These are phyloP conservation scores for Eucalyptus sp. DNA, from an alignment of 345 rosid species.

Conservation along the genomic window DNA sequence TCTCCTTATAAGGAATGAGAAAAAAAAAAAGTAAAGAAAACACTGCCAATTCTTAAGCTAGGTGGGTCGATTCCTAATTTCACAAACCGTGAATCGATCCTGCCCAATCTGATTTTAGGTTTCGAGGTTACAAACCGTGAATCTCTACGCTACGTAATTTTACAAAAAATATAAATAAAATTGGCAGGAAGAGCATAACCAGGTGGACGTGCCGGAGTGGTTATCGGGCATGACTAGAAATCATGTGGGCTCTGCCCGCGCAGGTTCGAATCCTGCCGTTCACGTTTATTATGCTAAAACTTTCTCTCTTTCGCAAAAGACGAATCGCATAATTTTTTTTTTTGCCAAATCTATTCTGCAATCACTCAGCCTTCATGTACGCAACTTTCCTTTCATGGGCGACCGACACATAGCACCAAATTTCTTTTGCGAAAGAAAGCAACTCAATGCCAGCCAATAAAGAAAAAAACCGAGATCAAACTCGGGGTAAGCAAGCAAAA, in stretches of 20 bases:
- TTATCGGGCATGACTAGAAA: conserved; percentile 97
- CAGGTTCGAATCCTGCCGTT: conserved; percentile 83
- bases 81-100: background rate
- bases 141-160: no score
- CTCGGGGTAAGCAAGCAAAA: background rate
- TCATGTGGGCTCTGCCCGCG: conserved; percentile 95
- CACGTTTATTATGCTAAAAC: background rate
- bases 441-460: background rate
- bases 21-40: background rate
- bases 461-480: background rate
- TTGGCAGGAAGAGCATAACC: rapidly evolving
- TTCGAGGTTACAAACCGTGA: no score
- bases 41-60: background rate
- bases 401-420: background rate
- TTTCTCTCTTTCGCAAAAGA: background rate
- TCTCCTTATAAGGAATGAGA: background rate
- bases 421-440: background rate
- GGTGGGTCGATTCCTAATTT: background rate
- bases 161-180: rapidly evolving
- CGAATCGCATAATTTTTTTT: background rate
- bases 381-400: background rate
- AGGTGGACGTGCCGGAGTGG: conserved; percentile 92
- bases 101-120: background rate
- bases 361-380: background rate
- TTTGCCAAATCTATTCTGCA: background rate